phyloP scores from a whole-genome alignment of 345 rosid genomes.

The Cardamine resedifolia region DNA sequence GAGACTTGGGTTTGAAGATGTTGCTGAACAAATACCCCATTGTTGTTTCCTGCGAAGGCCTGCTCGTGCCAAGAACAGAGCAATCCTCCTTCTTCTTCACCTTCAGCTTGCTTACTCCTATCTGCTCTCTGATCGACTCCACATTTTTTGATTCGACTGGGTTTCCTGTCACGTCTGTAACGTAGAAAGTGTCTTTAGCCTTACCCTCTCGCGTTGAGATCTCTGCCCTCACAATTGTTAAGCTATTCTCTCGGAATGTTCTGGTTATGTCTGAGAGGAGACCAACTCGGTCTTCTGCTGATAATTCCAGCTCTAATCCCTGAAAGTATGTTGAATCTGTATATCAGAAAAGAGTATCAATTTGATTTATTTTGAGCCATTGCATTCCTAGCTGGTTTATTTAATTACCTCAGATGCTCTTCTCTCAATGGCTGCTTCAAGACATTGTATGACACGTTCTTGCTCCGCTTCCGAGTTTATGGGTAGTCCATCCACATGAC shows the following conservation, averaged over 20 bases:
- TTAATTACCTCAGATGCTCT: constrained; percentile 63
- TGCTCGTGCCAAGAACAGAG: constrained; percentile 26
- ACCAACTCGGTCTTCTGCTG: constrained; percentile 77
- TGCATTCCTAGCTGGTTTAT: background rate
- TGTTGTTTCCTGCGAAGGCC: constrained; percentile 43
- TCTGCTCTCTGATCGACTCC: constrained; percentile 77
- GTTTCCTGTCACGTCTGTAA: constrained; percentile 73
- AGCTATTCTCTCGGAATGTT: constrained; percentile 89
- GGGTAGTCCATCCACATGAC: constrained; percentile 77
- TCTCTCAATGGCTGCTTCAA: constrained; percentile 80
- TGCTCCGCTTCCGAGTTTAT: constrained; percentile 77
- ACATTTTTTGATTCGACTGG: constrained; percentile 68
- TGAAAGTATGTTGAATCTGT: constrained; percentile 30
- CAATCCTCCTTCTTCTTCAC: constrained; percentile 56
- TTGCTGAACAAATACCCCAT: constrained; percentile 26
- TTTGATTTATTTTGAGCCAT: background rate
- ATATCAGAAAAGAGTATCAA: background rate
- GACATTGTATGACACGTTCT: constrained; percentile 70
- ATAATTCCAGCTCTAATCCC: constrained; percentile 85
- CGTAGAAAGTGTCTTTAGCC: constrained; percentile 79
- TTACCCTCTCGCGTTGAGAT: constrained; percentile 76
- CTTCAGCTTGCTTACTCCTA: constrained; percentile 61
- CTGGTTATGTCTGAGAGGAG: constrained; percentile 92
- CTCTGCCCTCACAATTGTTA: constrained; percentile 83
- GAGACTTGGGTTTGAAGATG: constrained; percentile 30